A percentile compares a stretch with the other conserved stretches of the same genome.
These are phyloP conservation scores for Cutaneotrichosporon dermatis DNA, from an alignment of 1,284 basidiomycete genomes.

Conservation along the genomic window DNA sequence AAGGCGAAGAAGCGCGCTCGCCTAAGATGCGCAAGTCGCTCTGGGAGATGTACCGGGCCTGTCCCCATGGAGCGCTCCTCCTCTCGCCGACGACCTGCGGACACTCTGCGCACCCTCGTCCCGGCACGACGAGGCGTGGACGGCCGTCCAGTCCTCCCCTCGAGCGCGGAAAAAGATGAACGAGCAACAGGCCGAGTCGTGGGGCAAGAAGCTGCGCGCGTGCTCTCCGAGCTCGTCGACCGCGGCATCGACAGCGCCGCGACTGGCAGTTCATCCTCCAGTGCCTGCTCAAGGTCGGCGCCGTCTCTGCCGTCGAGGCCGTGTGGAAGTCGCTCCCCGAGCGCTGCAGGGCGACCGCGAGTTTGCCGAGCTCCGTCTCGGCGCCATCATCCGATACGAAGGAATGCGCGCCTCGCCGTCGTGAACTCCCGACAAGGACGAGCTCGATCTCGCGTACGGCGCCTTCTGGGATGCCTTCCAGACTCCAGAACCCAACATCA, in stretches of 20 bases:
- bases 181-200: background rate
- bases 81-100: conserved; percentile 7
- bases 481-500: conserved; percentile 4
- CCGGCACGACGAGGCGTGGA: conserved; percentile 13
- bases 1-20: background rate
- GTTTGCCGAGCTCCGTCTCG: conserved; percentile 11
- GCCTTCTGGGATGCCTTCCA: conserved; percentile 20
- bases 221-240: conserved; percentile 10
- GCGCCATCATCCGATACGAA: conserved; percentile 12
- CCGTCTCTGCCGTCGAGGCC: conserved; percentile 6
- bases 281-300: conserved; percentile 9
- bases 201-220: conserved; percentile 10
- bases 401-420: conserved; percentile 1
- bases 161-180: conserved; percentile 2
- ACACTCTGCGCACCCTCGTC: conserved; percentile 9
- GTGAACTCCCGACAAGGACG: background rate
- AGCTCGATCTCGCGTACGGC: conserved; percentile 8
- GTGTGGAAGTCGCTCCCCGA: conserved; percentile 8
- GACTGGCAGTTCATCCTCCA: conserved; percentile 19
- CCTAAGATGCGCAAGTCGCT: background rate
- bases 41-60: conserved; percentile 6
- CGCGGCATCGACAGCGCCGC: conserved; percentile 3
- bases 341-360: background rate
- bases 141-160: background rate
- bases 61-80: conserved; percentile 2